Evolutionary conservation across 1,284 basidiomycete genomes (phyloP).

Genomic region (Sphagnurus paluster): DNA sequence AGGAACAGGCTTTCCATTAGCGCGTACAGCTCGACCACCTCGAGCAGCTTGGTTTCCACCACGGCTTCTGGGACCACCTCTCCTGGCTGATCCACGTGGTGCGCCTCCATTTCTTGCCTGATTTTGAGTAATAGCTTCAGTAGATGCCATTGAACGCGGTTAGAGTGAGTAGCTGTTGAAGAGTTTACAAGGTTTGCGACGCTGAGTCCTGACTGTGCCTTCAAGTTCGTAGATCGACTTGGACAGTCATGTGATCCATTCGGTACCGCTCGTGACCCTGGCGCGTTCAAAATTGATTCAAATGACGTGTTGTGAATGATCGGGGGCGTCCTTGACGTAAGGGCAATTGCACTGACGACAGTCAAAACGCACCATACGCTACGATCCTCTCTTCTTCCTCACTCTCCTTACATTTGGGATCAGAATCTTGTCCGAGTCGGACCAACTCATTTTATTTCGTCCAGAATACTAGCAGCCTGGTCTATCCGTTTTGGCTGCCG

Average conservation of each 20-base stretch:
- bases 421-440: too few relatives aligned
- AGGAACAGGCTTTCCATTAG: constrained; percentile 10
- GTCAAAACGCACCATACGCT: too few relatives aligned
- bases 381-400: too few relatives aligned
- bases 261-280: constrained; percentile 11
- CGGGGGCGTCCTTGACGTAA: too few relatives aligned
- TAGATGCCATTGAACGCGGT: constrained; percentile 13
- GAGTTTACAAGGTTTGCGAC: neutral
- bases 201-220: too few relatives aligned
- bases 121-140: constrained; percentile 6
- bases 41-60: constrained; percentile 10
- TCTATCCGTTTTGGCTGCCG: too few relatives aligned
- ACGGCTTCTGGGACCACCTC: constrained; percentile 13
- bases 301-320: neutral
- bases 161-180: neutral
- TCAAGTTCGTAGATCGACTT: constrained; percentile 10
- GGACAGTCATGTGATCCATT: constrained; percentile 16
- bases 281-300: neutral
- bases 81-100: constrained; percentile 13
- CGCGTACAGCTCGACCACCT: constrained; percentile 11
- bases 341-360: too few relatives aligned
- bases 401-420: too few relatives aligned
- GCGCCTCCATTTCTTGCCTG: constrained; percentile 6
- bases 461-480: too few relatives aligned
- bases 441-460: too few relatives aligned